Conservation (phyloP, 2,329 filamentous ascomycete species). For the Arthroderma sp. region DNA sequence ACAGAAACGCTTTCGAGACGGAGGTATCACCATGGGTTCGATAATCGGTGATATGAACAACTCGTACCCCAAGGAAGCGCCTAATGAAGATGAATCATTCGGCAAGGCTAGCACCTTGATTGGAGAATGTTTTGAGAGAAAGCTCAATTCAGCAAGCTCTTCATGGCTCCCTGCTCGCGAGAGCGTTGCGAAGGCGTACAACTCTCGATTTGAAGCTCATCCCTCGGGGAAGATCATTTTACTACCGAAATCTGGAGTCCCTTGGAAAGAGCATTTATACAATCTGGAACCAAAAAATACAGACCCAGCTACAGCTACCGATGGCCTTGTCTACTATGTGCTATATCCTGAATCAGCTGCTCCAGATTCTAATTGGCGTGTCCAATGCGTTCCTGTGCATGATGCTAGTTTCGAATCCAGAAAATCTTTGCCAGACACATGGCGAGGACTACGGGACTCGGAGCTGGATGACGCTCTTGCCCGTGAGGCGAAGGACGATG, state of each 20-base stretch:
- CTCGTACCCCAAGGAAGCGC: slow-evolving; percentile 41
- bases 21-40: slow-evolving; percentile 71
- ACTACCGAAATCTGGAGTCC: slow-evolving; percentile 60
- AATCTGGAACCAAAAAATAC: slow-evolving; percentile 54
- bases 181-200: slow-evolving; percentile 64
- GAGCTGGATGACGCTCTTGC: slow-evolving; percentile 54
- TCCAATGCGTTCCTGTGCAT: slow-evolving; percentile 77
- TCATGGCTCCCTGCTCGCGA: slow-evolving; percentile 81
- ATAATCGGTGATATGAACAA: slow-evolving; percentile 70
- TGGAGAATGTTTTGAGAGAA: slow-evolving; percentile 74
- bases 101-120: slow-evolving; percentile 64
- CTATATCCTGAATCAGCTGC: slow-evolving; percentile 74
- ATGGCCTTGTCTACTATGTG: slow-evolving; percentile 56
- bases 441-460: slow-evolving; percentile 81
- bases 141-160: slow-evolving; percentile 59
- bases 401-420: slow-evolving; percentile 83
- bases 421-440: slow-evolving; percentile 78
- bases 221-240: slow-evolving; percentile 67
- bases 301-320: slow-evolving; percentile 2
- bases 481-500: slow-evolving; percentile 24
- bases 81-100: slow-evolving; percentile 74
- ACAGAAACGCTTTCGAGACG: slow-evolving; percentile 69
- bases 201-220: slow-evolving; percentile 53
- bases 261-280: slow-evolving; percentile 96
- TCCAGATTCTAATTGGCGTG: slow-evolving; percentile 73